A percentile compares a stretch with the other conserved stretches of the same genome.
Conservation (phyloP, 2,329 filamentous ascomycete species). For the Pseudodiploospora longispora region DNA sequence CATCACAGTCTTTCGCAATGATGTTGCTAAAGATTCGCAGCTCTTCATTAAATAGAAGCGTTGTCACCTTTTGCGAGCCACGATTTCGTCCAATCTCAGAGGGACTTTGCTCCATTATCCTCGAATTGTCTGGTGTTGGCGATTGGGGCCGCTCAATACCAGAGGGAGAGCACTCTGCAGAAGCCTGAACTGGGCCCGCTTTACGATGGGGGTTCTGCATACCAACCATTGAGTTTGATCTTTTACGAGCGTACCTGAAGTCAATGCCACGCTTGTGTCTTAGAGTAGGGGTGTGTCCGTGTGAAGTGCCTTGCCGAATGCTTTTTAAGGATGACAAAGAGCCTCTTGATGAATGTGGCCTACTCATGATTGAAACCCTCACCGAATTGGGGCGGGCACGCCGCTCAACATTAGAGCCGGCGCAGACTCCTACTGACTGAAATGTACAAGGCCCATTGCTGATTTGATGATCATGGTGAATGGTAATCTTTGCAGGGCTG, state of each 20-base stretch:
- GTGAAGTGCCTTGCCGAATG: conserved; percentile 33
- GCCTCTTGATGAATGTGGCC: conserved; percentile 26
- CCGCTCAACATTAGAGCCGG: conserved; percentile 24
- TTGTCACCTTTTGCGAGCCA: conserved; percentile 15
- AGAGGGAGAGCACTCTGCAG: conserved; percentile 13
- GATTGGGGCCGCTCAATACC: conserved; percentile 16
- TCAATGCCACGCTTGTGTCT: conserved; percentile 46
- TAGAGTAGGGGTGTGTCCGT: conserved; percentile 32
- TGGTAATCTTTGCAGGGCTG: conserved; percentile 58
- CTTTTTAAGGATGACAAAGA: conserved; percentile 45
- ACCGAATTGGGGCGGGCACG: conserved; percentile 21
- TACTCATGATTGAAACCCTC: conserved; percentile 20
- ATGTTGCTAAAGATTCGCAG: conserved; percentile 76
- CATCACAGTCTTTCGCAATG: conserved; percentile 83
- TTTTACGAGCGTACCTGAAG: conserved; percentile 42
- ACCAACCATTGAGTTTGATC: conserved; percentile 22
- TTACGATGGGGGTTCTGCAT: conserved; percentile 8
- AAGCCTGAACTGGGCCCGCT: conserved; percentile 12
- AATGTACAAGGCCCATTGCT: conserved; percentile 15
- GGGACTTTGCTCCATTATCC: conserved; percentile 16
- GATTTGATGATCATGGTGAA: conserved; percentile 48
- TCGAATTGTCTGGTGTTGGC: conserved; percentile 21
- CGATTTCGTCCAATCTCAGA: conserved; percentile 17
- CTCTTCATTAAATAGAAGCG: conserved; percentile 57
- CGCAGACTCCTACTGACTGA: conserved; percentile 25